These are phyloP conservation scores for Skeletonema tropicum DNA, from an alignment of 108 stramenopile genomes.

Conservation along the genomic window DNA sequence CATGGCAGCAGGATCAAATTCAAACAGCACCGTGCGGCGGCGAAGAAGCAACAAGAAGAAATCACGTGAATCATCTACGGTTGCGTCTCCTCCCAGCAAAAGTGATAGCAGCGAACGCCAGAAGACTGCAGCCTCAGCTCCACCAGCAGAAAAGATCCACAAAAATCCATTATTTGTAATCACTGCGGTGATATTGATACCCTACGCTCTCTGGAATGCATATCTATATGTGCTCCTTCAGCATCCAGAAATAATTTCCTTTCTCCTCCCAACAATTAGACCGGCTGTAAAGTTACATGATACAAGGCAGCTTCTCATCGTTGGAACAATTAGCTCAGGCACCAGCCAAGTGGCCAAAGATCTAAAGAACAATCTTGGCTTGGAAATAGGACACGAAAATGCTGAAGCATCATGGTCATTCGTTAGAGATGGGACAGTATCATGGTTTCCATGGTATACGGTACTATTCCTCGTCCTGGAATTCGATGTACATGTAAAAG, in stretches of 20 bases:
- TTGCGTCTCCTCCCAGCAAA: background rate
- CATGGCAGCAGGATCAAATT: background rate
- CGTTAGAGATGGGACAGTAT: constrained; percentile 34
- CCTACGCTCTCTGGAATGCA: constrained; percentile 39
- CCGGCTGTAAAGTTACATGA: constrained; percentile 49
- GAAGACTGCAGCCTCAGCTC: background rate
- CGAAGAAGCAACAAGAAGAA: background rate
- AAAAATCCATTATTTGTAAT: constrained; percentile 30
- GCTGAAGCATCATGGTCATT: constrained; percentile 40
- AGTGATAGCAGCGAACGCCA: background rate
- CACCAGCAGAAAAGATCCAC: constrained; percentile 15
- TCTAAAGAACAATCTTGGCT: constrained; percentile 9
- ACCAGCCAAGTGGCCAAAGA: constrained; percentile 34
- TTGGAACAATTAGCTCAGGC: constrained; percentile 44
- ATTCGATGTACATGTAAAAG: background rate
- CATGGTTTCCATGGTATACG: constrained; percentile 47
- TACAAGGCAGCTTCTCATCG: constrained; percentile 63
- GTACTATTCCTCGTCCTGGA: constrained; percentile 17
- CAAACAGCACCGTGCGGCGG: background rate
- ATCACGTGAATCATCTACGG: background rate
- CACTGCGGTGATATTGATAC: constrained; percentile 38
- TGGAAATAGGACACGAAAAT: constrained; percentile 50
- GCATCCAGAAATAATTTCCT: constrained; percentile 48
- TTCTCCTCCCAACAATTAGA: constrained; percentile 32
- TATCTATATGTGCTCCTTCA: constrained; percentile 52